A percentile compares a stretch with the other conserved stretches of the same genome.
Evolutionary conservation across 495 filamentous ascomycete species (phyloP).

Genomic region (Rusavskia elegans): DNA sequence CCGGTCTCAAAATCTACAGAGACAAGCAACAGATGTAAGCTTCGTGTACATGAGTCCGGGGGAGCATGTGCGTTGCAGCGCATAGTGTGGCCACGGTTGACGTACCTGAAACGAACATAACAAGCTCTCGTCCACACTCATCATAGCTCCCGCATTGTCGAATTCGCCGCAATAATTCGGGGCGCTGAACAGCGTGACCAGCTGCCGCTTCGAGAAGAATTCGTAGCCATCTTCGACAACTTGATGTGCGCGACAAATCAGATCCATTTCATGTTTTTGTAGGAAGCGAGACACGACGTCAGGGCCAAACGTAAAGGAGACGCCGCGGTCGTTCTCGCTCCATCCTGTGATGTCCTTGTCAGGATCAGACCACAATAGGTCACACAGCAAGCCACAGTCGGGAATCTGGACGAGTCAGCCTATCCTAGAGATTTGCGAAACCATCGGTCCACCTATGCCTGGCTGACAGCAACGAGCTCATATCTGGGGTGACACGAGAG

Average conservation of each 20-base stretch:
- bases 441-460: background rate
- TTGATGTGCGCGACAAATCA: slow-evolving; percentile 97
- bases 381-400: slow-evolving; percentile 92
- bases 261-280: slow-evolving; percentile 99
- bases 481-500: slow-evolving; percentile 2
- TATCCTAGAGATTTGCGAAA: slow-evolving; percentile 10
- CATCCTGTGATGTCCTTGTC: slow-evolving; percentile 99
- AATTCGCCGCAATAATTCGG: slow-evolving; percentile 99
- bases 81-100: background rate
- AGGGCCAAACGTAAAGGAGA: slow-evolving; percentile 98
- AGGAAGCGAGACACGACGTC: slow-evolving; percentile 97
- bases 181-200: slow-evolving; percentile 94
- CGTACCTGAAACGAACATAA: slow-evolving; percentile 96
- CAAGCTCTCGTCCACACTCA: slow-evolving; percentile 99
- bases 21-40: too few species aligned
- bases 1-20: slow-evolving; percentile 86
- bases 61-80: background rate
- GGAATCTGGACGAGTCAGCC: slow-evolving; percentile 66
- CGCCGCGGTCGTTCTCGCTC: slow-evolving; percentile 97
- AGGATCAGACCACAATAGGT: slow-evolving; percentile 95
- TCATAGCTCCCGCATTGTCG: slow-evolving; percentile 98
- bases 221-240: slow-evolving; percentile 99
- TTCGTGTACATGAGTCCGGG: background rate
- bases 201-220: slow-evolving; percentile 96
- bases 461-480: background rate